Base-by-base conservation (phyloP, 208 protist genomes). In the Acanthamoeba divionensis region DNA sequence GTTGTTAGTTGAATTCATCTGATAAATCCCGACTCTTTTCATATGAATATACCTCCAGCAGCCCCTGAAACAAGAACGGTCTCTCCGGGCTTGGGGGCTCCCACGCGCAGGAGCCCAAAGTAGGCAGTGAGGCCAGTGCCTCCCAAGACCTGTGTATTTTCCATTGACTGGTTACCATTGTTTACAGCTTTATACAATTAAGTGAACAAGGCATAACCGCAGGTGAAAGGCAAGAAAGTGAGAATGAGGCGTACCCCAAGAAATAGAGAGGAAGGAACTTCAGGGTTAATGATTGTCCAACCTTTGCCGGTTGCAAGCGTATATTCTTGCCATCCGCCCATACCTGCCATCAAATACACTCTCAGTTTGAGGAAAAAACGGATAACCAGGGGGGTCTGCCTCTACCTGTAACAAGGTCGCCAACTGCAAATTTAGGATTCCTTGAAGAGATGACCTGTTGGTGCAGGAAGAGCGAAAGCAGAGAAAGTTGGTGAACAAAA, bases 61-160 rank as follows among this genome's bases (percentile, higher is more conserved):
- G 91, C 93, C 21, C 75, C 94, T 38, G 69, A 80, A 9, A 95
- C 85, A 26, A 95, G 73, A 0, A 95, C 44, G 3, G 93, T 95
- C 63, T 95, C 91, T 21, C 94, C 93, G 41, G 67, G 15, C 50
- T 95, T 91, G 36, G 92, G 92, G 38, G 85, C 36, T 24, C 55
- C 89, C 33, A 95, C 82, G 21, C 90, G 21, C 54, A 87, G 55
- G 10, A 87, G 54, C 5, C 77, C 77, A 66, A 87, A 87, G 77
- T 87, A 87, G 13, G 77, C 77, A 12, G 77, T 87, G 54, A 66
- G 26, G 52, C 77, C 77, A 18, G 77, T 62, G 7, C 48, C 55
- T 50, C 77, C 77, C 24, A 87, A 41, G 7, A 87, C 77, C 71
- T 82, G 47, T 41, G 36, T 9, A n/a, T n/a, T 9, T 26, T 69